Base-by-base conservation (phyloP, 768 basidiomycete species). In the Pleurotus cornucopiae region DNA sequence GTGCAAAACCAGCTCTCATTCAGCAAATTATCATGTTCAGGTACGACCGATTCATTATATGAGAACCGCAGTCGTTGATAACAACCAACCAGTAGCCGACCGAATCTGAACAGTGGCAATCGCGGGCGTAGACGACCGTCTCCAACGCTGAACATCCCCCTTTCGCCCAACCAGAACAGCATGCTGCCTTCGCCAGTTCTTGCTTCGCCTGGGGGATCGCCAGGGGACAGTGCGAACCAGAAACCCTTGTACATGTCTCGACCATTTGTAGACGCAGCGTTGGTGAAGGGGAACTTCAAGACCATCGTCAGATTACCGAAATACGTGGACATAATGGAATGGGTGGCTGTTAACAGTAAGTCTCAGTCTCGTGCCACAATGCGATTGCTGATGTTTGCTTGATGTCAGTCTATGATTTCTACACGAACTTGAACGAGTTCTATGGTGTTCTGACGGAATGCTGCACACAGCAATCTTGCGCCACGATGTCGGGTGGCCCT, bases 211-310 rank as follows among this genome's bases (percentile, higher is more conserved):
- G 68, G 71, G 7, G 67, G 63, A 30, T 55, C 54, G 21, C 38
- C 37, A 3, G 39, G 39, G 14, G 39, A 34, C 7, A 21, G 38
- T n/a, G 16, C 61, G 11, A 63, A 64, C 9, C 61, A 65, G 30
- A 91, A 90, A 61, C 88, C 91, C 1, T 74, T 98, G 14, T 97
- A 96, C 67, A 80, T 98, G 9, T 96, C 89, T 70, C 89, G 90
- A 54, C 95, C 95, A 2, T 98, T 98, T 69, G 92, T 90, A 55
- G 94, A 96, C 63, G 89, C 94, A 1, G 93, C 96, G 0, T 80
- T 98, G 44, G 95, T 98, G 57, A 98, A 96, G 70, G 96, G 96
- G 20, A 97, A 94, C 72, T 98, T 97, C 78, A 98, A 96, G 76
- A 97, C 94, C 2, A 98, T 98, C 64, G 94, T 98, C 56, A 89